Evolutionary conservation across 2,329 filamentous ascomycete species (phyloP).

Genomic region (Emericellopsis cladophorae): DNA sequence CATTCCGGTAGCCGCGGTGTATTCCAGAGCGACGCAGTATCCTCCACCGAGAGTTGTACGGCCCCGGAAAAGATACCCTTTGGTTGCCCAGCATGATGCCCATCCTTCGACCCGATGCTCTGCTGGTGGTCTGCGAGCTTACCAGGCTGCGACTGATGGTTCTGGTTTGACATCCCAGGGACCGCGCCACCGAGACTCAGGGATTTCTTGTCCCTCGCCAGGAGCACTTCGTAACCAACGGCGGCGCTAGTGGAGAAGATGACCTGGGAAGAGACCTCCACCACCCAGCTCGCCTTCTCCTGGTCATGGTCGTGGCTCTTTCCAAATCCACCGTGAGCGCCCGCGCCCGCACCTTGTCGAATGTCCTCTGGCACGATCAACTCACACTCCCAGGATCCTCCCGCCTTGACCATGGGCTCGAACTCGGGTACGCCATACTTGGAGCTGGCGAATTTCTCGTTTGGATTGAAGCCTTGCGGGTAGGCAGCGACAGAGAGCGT

Average conservation of each 20-base stretch:
- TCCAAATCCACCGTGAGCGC: conserved; percentile 31
- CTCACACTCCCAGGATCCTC: conserved; percentile 71
- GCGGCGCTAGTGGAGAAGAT: conserved; percentile 83
- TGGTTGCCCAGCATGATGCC: conserved; percentile 46
- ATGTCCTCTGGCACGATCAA: conserved; percentile 71
- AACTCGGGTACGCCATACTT: conserved; percentile 76
- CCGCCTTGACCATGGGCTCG: conserved; percentile 92
- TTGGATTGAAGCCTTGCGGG: conserved; percentile 71
- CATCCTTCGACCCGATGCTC: conserved; percentile 41
- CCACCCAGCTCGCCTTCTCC: conserved; percentile 66
- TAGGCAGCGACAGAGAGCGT: conserved; percentile 80
- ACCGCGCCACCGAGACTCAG: conserved; percentile 48
- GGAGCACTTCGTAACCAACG: conserved; percentile 76
- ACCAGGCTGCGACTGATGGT: conserved; percentile 49
- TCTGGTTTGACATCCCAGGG: conserved; percentile 29
- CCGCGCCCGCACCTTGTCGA: conserved; percentile 46
- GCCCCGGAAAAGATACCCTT: conserved; percentile 79
- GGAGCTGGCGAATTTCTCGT: conserved; percentile 59
- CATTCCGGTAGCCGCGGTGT: conserved; percentile 69
- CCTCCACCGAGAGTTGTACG: conserved; percentile 66
- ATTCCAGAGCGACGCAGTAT: conserved; percentile 85
- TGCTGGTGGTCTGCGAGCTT: conserved; percentile 60
- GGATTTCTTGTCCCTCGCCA: conserved; percentile 78
- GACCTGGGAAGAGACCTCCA: conserved; percentile 86
- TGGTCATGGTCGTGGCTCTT: conserved; percentile 29